Evolutionary conservation across 2,329 filamentous ascomycete genomes (phyloP).

Genomic region (Exophiala alcalophila): DNA sequence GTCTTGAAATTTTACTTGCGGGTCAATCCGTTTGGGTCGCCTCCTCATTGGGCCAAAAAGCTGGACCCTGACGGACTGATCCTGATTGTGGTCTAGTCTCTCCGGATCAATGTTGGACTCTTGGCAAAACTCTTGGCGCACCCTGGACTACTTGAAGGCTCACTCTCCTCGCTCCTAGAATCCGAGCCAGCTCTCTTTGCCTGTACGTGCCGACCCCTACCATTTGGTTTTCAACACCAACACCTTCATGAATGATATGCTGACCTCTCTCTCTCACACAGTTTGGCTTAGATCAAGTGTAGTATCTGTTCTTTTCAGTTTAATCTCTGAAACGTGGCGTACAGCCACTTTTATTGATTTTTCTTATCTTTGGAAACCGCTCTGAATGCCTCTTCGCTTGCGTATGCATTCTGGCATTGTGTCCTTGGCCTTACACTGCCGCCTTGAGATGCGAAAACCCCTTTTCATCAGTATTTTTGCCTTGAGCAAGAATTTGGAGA

Average conservation of each 20-base stretch:
- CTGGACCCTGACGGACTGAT: background rate
- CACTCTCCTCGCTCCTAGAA: background rate
- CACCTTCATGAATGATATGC: no score
- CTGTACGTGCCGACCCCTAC: no score
- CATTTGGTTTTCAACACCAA: no score
- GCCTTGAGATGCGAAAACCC: constrained; percentile 65
- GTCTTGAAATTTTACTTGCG: no score
- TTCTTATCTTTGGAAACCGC: constrained; percentile 68
- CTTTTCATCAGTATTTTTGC: constrained; percentile 61
- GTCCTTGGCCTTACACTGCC: constrained; percentile 74
- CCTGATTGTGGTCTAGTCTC: background rate
- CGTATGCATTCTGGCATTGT: constrained; percentile 61
- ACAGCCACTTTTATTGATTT: constrained; percentile 73
- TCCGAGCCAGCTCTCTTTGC: constrained; percentile 1
- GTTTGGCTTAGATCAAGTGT: constrained; percentile 78
- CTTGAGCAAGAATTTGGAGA: constrained; percentile 56
- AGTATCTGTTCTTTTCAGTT: constrained; percentile 97
- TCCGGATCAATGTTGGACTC: background rate
- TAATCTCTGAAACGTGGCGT: constrained; percentile 86
- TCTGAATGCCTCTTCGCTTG: constrained; percentile 66
- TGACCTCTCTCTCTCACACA: no score
- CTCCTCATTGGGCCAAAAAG: no score
- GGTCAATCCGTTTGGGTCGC: no score
- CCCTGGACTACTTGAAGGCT: background rate
- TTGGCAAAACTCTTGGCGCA: background rate